Evolutionary conservation across 176 grass and related monocot genomes (phyloP).

Genomic region (Eremochloa ophiuroides): DNA sequence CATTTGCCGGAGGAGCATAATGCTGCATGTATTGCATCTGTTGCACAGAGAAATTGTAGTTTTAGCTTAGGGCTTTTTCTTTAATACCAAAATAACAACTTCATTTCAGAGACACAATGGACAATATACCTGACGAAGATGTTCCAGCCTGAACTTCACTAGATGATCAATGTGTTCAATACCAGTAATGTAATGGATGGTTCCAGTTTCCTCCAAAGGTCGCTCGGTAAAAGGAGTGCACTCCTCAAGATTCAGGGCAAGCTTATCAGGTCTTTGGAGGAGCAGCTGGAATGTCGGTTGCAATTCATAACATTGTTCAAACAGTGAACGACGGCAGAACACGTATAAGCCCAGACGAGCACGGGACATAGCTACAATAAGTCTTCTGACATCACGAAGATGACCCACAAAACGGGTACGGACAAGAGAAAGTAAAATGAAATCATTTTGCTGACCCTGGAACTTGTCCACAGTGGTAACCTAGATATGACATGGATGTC

Average conservation of each 20-base stretch:
- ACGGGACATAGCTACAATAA: constrained; percentile 95
- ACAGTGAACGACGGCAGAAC: constrained; percentile 75
- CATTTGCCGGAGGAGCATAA: constrained; percentile 44
- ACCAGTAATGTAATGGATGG: constrained; percentile 52
- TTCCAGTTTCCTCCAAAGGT: constrained; percentile 56
- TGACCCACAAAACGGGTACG: constrained; percentile 93
- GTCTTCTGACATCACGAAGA: constrained; percentile 89
- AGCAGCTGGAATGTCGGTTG: constrained; percentile 89
- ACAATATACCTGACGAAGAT: constrained; percentile 66
- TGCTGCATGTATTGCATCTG: constrained; percentile 82
- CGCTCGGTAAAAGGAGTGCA: constrained; percentile 75
- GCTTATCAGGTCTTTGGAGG: constrained; percentile 78
- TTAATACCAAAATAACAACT: not conserved
- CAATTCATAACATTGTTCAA: constrained; percentile 96
- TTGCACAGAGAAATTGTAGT: constrained; percentile 16
- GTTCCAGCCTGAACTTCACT: constrained; percentile 82
- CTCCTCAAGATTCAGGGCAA: constrained; percentile 81
- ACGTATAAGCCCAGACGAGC: constrained; percentile 87
- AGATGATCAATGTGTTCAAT: constrained; percentile 77
- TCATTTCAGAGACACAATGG: not conserved
- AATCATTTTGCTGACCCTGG: constrained; percentile 99
- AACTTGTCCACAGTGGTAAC: constrained; percentile 95
- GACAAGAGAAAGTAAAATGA: constrained; percentile 94
- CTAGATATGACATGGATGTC: constrained; percentile 42
- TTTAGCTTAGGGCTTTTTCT: not conserved